These are phyloP conservation scores for Globisporangium spiculum DNA, from an alignment of 352 stramenopile species.

Conservation along the genomic window DNA sequence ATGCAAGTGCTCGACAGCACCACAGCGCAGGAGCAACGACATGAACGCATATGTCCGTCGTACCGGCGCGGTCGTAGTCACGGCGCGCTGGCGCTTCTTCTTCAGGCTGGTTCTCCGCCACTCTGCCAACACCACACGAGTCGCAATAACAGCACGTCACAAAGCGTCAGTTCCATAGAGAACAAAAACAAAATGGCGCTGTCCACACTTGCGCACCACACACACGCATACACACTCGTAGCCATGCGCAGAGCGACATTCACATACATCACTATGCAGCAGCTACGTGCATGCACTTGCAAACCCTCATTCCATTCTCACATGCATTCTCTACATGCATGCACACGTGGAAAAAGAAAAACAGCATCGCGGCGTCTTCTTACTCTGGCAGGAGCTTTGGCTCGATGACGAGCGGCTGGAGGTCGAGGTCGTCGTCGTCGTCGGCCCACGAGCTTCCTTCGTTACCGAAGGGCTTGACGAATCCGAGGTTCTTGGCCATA, in stretches of 20 bases:
- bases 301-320: not conserved
- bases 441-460: conserved; percentile 75
- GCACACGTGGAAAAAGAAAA: not conserved
- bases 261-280: not conserved
- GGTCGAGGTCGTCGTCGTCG: conserved; percentile 63
- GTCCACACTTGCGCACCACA: not conserved
- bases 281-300: not conserved
- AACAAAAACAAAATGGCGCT: not conserved
- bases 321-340: not conserved
- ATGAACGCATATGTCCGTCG: not conserved
- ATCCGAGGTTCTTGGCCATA: conserved; percentile 63
- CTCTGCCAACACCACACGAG: conserved; percentile 13
- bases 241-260: not conserved
- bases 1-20: not conserved
- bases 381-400: conserved; percentile 50
- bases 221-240: not conserved
- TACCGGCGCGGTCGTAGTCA: conserved; percentile 26
- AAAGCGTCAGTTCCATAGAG: conserved; percentile 3
- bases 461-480: conserved; percentile 33
- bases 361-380: conserved; percentile 8
- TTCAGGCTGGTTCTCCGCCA: conserved; percentile 25
- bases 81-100: conserved; percentile 24
- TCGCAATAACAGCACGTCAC: not conserved
- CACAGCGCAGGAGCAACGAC: not conserved
- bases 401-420: conserved; percentile 37